Base-by-base conservation (phyloP, 257 asterid genomes). In the Ilex asprella region DNA sequence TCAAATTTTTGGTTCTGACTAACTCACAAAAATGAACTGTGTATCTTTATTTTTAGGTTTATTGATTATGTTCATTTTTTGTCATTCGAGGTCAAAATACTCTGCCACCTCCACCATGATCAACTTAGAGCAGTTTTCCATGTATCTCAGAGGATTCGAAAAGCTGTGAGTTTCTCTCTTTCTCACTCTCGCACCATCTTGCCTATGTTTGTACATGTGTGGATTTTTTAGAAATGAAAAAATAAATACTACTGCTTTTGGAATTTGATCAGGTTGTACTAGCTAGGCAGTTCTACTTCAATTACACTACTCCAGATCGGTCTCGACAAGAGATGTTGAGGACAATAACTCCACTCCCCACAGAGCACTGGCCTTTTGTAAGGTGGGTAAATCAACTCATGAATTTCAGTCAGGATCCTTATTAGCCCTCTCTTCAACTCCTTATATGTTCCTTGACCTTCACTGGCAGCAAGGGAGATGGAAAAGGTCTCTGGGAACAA, bases 51-150 rank as follows among this genome's bases (percentile, higher is more conserved):
- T 35, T 35, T 35, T 35, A 35, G 8, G 41, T 5, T 35, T 35
- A 35, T 2, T 35, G 41, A 35, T 35, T 35, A 35, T 35, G 41
- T 35, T 35, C 41, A 35, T 35, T 35, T 35, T 35, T 35, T 35
- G 27, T 7, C 66, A n/a, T 16, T 69, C 16, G 49, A 89, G 98
- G 94, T 88, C 7, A 91, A 91, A 74, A 75, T 92, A 62, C 79
- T 92, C 60, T 92, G 98, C 79, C 92, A 89, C 80, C 83, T 92
- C 65, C 93, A 89, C 82, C 99, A 92, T 54, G 99, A 92, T 73
- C 96, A 92, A 53, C 97, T 92, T 39, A 75, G 81, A 78, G 82
- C 97, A 31, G 95, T 83, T 76, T 92, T 92, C 81, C 97, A 92
- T 47, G 99, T 89, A 74, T 92, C 99, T 30, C 85, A 78, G 78